These are phyloP conservation scores for Silene coronaria DNA, from an alignment of 179 eudicot genomes.

Conservation along the genomic window DNA sequence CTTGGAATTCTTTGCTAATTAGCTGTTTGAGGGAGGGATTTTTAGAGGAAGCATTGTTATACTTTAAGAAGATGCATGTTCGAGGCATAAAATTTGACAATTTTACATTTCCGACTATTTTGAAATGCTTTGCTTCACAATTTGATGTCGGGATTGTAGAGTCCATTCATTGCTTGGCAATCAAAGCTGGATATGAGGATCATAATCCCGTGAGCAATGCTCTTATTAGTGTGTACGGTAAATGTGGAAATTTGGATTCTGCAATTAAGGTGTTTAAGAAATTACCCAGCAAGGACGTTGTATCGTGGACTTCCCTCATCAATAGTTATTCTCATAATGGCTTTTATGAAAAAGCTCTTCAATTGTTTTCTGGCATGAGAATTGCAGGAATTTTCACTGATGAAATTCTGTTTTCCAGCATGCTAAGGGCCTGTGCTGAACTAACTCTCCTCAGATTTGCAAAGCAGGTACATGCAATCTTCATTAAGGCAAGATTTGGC, in stretches of 20 bases:
- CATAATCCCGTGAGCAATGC: conserved; percentile 56
- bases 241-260: conserved; percentile 36
- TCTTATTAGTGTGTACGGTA: conserved; percentile 67
- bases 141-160: conserved; percentile 36
- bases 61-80: conserved; percentile 49
- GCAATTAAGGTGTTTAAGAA: conserved; percentile 41
- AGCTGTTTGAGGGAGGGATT: conserved; percentile 55
- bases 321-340: conserved; percentile 48
- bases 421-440: conserved; percentile 61
- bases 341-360: conserved; percentile 52
- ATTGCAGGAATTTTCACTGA: conserved; percentile 44
- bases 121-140: conserved; percentile 45
- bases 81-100: conserved; percentile 55
- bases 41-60: conserved; percentile 46
- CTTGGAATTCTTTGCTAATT: conserved; percentile 73
- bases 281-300: conserved; percentile 46
- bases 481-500: conserved; percentile 40
- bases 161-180: conserved; percentile 50
- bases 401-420: conserved; percentile 40
- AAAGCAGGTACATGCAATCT: conserved; percentile 60
- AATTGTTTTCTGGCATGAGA: conserved; percentile 51
- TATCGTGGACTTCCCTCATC: conserved; percentile 72
- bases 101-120: conserved; percentile 62
- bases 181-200: conserved; percentile 54
- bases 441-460: conserved; percentile 57